These are phyloP conservation scores for Pseudocercospora fijiensis DNA, from an alignment of 2,329 filamentous ascomycete genomes.

Conservation along the genomic window DNA sequence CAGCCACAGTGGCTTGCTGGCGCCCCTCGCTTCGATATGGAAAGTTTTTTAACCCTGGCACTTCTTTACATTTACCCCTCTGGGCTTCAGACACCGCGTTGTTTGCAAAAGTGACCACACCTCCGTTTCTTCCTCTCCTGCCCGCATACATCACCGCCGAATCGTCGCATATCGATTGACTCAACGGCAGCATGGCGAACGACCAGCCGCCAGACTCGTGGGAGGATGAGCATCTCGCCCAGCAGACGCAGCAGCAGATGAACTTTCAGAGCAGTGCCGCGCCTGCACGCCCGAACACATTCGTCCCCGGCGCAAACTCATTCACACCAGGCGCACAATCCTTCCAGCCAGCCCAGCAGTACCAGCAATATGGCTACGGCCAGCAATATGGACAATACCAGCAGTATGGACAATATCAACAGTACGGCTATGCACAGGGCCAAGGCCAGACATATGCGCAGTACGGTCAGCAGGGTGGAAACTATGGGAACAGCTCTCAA, in stretches of 20 bases:
- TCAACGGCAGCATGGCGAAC: conserved; percentile 29
- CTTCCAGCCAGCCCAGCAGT: conserved; percentile 35
- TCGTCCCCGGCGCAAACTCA: conserved; percentile 38
- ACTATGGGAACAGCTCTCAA: conserved; percentile 49
- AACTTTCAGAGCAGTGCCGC: conserved; percentile 35
- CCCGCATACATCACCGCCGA: neutral
- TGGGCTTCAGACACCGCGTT: neutral
- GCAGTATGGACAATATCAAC: conserved; percentile 36
- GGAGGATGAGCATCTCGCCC: conserved; percentile 57
- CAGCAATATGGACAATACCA: conserved; percentile 39
- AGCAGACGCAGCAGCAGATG: conserved; percentile 42
- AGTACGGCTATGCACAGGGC: conserved; percentile 39
- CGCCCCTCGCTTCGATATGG: neutral
- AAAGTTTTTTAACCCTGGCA: neutral
- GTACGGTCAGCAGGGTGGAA: conserved; percentile 48
- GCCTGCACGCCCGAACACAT: conserved; percentile 27
- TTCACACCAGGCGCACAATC: conserved; percentile 42
- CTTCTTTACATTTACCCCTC: neutral
- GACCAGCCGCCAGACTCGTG: conserved; percentile 63
- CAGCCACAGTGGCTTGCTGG: neutral
- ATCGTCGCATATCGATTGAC: conserved; percentile 11
- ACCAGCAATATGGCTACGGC: conserved; percentile 39
- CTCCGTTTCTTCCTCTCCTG: neutral
- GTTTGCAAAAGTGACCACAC: neutral
- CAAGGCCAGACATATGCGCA: conserved; percentile 36